Percentiles rank a stretch among this genome's conserved stretches.
These are phyloP conservation scores for Gremmenia infestans DNA, from an alignment of 2,329 filamentous ascomycete species.

Conservation along the genomic window DNA sequence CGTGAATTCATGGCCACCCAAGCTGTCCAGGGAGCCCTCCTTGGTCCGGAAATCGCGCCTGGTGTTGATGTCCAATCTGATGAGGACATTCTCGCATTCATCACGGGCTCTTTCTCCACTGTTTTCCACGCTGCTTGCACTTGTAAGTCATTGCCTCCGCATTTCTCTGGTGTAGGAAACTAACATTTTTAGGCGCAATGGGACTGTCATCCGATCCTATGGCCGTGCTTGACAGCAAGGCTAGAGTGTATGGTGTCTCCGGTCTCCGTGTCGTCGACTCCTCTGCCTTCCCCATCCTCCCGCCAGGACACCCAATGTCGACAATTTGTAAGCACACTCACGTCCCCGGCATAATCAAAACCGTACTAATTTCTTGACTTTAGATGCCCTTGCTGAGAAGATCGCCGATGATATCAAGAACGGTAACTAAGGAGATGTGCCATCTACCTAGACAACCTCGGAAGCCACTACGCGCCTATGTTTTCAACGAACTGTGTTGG, in stretches of 20 bases:
- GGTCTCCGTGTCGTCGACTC: neutral
- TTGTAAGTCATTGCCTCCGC: neutral
- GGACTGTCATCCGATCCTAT: neutral
- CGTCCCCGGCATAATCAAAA: too few relatives aligned
- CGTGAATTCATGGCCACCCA: neutral
- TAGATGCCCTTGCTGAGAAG: too few relatives aligned
- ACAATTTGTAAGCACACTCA: too few relatives aligned
- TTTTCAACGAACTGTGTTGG: too few relatives aligned
- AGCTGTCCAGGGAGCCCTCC: neutral
- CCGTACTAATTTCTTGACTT: too few relatives aligned
- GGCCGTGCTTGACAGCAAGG: neutral
- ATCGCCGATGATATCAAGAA: too few relatives aligned
- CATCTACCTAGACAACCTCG: too few relatives aligned
- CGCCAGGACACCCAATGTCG: neutral
- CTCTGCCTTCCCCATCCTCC: neutral
- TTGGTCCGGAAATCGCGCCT: neutral
- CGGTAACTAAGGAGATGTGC: too few relatives aligned
- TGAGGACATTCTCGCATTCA: neutral
- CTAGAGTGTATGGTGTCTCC: neutral
- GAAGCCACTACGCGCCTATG: too few relatives aligned
- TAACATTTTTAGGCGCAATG: neutral
- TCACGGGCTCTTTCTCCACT: too few relatives aligned
- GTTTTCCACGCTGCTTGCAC: too few relatives aligned
- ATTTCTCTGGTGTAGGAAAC: neutral
- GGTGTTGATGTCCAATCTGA: neutral